A percentile compares a stretch with the other conserved stretches of the same genome.
Evolutionary conservation across 1,284 basidiomycete genomes (phyloP).

Genomic region (Inonotus hispidus): DNA sequence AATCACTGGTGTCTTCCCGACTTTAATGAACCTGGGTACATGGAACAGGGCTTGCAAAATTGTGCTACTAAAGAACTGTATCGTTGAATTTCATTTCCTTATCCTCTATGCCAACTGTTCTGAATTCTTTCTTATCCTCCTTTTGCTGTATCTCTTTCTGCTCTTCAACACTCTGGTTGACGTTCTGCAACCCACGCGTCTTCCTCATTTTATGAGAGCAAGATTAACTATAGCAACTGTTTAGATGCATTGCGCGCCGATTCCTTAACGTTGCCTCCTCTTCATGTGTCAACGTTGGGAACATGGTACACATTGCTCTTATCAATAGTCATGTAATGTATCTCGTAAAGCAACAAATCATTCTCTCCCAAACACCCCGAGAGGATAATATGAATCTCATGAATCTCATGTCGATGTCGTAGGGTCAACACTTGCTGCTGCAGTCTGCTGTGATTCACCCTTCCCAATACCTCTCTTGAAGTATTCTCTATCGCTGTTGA

Average conservation of each 20-base stretch:
- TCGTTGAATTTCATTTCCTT: no score
- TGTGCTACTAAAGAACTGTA: no score
- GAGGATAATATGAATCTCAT: background rate
- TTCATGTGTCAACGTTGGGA: slow-evolving; percentile 1
- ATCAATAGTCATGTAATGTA: background rate
- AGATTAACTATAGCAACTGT: slow-evolving; percentile 35
- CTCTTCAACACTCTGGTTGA: slow-evolving; percentile 88
- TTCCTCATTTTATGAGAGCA: slow-evolving; percentile 88
- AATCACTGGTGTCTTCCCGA: no score
- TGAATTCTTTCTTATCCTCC: background rate
- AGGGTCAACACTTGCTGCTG: background rate
- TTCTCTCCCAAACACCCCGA: background rate
- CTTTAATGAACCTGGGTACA: no score
- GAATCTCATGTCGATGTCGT: background rate
- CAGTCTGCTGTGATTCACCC: background rate
- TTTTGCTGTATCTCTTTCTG: slow-evolving; percentile 23
- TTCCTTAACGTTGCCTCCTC: slow-evolving; percentile 22
- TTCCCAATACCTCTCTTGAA: slow-evolving; percentile 11
- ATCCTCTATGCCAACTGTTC: no score
- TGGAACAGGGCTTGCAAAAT: no score
- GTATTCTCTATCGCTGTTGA: slow-evolving; percentile 26
- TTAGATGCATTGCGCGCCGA: slow-evolving; percentile 18
- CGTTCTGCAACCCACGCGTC: slow-evolving; percentile 58
- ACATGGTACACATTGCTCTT: slow-evolving; percentile 8
- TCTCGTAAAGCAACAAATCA: background rate